A percentile compares a stretch with the other conserved stretches of the same genome.
These are phyloP conservation scores for Chytriomyces sp. DNA, from an alignment of 192 early-diverging fungal genomes.

Conservation along the genomic window DNA sequence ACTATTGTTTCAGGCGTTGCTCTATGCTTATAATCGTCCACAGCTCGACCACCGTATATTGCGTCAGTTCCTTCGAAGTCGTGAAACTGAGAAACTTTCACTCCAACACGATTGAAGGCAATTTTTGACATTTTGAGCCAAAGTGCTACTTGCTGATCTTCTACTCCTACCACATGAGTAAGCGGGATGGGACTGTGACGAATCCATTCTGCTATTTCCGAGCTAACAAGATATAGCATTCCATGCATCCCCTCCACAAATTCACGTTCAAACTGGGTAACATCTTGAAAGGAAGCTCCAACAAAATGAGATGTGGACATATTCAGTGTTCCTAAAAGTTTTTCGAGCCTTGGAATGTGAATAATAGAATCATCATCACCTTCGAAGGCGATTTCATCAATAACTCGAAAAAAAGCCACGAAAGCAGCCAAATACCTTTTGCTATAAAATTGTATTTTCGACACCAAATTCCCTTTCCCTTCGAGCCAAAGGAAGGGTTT, in stretches of 20 bases:
- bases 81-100: neutral
- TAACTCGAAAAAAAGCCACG: too few species aligned
- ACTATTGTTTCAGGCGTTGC: neutral
- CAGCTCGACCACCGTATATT: too few species aligned
- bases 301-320: neutral
- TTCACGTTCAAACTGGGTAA: neutral
- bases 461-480: neutral
- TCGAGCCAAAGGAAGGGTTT: too few species aligned
- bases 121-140: neutral
- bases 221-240: constrained; percentile 1
- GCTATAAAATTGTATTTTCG: neutral
- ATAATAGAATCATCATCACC: constrained; percentile 14
- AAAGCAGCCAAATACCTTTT: too few species aligned
- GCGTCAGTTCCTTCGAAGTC: too few species aligned
- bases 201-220: neutral
- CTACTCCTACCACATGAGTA: neutral
- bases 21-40: too few species aligned
- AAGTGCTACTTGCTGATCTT: constrained; percentile 2
- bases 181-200: neutral
- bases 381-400: too few species aligned
- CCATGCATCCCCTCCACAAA: neutral
- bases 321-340: neutral
- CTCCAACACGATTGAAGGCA: neutral
- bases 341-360: neutral
- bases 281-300: neutral